A percentile compares a stretch with the other conserved stretches of the same genome.
Evolutionary conservation across 805 yeast genomes (phyloP).

Genomic region (Kazachstania bromeliacearum): DNA sequence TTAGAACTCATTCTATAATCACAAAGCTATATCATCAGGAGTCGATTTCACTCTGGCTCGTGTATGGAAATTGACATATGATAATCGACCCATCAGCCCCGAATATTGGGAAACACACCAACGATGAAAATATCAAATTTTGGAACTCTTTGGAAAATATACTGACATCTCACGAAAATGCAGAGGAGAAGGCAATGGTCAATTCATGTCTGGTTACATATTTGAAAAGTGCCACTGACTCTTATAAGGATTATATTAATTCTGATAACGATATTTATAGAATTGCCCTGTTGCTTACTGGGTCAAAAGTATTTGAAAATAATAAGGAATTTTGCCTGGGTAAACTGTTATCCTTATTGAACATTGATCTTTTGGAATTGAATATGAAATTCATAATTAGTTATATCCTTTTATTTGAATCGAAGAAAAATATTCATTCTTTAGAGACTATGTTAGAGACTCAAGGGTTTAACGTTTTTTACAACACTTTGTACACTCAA

Average conservation of each 20-base stretch:
- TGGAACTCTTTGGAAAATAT: constrained; percentile 23
- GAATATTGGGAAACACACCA: constrained; percentile 8
- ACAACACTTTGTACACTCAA: constrained; percentile 32
- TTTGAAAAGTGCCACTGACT: constrained; percentile 21
- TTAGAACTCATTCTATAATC: neutral
- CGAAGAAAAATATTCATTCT: constrained; percentile 34
- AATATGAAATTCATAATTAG: constrained; percentile 35
- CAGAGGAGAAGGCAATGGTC: constrained; percentile 3
- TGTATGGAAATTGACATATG: constrained; percentile 11
- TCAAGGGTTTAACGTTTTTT: constrained; percentile 42
- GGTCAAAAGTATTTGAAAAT: constrained; percentile 29
- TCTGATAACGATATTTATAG: constrained; percentile 30
- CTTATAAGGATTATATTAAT: constrained; percentile 19
- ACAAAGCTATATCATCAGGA: neutral
- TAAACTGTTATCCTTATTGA: constrained; percentile 39
- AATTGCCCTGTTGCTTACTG: constrained; percentile 28
- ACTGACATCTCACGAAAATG: constrained; percentile 9
- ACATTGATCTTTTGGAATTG: constrained; percentile 29
- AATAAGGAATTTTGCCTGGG: constrained; percentile 39
- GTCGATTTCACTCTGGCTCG: too few relatives aligned
- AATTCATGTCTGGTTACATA: constrained; percentile 24
- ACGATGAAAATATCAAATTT: constrained; percentile 15
- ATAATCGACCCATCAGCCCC: constrained; percentile 19
- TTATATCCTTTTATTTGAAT: constrained; percentile 37
- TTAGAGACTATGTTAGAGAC: constrained; percentile 41